These are phyloP conservation scores for Proliferodiscus dingleyae DNA, from an alignment of 2,329 filamentous ascomycete genomes.

Conservation along the genomic window DNA sequence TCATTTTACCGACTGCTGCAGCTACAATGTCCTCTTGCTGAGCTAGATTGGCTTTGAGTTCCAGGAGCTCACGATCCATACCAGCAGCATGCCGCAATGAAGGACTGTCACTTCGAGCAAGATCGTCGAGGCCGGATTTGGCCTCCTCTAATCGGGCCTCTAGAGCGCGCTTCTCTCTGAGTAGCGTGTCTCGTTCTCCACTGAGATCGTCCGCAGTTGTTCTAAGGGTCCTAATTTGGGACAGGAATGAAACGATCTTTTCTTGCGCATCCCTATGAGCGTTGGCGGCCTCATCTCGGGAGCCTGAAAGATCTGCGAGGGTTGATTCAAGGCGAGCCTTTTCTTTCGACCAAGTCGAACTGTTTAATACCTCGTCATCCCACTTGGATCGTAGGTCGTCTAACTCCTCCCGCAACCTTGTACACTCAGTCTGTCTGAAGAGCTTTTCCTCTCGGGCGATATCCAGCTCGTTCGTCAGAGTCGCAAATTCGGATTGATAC, in stretches of 20 bases:
- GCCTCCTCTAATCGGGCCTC: conserved; percentile 84
- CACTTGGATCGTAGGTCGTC: conserved; percentile 93
- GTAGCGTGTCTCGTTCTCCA: conserved; percentile 76
- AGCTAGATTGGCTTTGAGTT: conserved; percentile 81
- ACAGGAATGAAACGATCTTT: conserved; percentile 85
- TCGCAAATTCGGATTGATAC: conserved; percentile 89
- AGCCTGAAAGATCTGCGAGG: conserved; percentile 79
- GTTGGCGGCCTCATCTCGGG: conserved; percentile 87
- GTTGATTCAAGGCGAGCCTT: conserved; percentile 88
- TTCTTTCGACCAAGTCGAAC: conserved; percentile 97
- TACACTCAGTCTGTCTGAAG: conserved; percentile 82
- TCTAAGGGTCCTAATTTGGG: conserved; percentile 80
- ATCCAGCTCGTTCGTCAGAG: conserved; percentile 86
- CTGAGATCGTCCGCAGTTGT: conserved; percentile 80
- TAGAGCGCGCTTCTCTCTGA: conserved; percentile 85
- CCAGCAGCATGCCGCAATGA: conserved; percentile 84
- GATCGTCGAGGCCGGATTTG: conserved; percentile 80
- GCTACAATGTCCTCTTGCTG: conserved; percentile 90
- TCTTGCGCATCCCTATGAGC: conserved; percentile 94
- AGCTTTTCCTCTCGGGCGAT: conserved; percentile 84
- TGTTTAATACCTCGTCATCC: conserved; percentile 97
- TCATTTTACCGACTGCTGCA: conserved; percentile 95
- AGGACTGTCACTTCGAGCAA: conserved; percentile 78
- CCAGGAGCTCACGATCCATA: conserved; percentile 82
- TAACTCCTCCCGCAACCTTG: conserved; percentile 86